Percentiles rank a stretch among this genome's conserved stretches.
These are phyloP conservation scores for Bisporella sp. DNA, from an alignment of 2,329 filamentous ascomycete genomes.

Conservation along the genomic window DNA sequence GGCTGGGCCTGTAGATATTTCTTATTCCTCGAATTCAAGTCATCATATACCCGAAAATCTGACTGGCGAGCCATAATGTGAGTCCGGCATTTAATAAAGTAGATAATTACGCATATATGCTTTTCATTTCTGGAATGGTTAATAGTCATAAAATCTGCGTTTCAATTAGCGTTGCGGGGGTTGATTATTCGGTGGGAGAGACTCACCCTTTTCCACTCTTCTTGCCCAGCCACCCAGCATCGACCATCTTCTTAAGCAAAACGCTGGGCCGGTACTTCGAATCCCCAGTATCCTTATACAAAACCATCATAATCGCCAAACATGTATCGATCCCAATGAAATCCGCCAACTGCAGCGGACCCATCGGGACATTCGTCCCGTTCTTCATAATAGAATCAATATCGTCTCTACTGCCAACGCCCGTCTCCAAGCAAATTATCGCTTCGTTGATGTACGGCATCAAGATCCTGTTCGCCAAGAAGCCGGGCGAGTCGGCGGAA, in stretches of 20 bases:
- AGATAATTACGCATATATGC: too few species aligned
- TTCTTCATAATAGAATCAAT: slow-evolving; percentile 99
- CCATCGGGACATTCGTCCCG: slow-evolving; percentile 97
- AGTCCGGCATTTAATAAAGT: too few species aligned
- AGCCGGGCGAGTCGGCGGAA: slow-evolving; percentile 85
- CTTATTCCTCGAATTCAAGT: background rate
- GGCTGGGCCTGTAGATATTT: slow-evolving; percentile 16
- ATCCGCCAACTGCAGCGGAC: slow-evolving; percentile 84
- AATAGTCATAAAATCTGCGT: slow-evolving; percentile 27
- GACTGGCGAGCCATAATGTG: too few species aligned
- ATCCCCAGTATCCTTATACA: slow-evolving; percentile 87
- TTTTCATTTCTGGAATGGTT: background rate
- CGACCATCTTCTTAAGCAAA: slow-evolving; percentile 88
- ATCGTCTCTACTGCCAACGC: slow-evolving; percentile 79
- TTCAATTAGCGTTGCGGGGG: slow-evolving; percentile 10
- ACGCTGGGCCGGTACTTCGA: slow-evolving; percentile 92
- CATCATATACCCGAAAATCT: too few species aligned
- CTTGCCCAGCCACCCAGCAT: slow-evolving; percentile 96
- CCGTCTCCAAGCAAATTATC: slow-evolving; percentile 90
- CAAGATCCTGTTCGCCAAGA: slow-evolving; percentile 90
- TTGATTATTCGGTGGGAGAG: background rate
- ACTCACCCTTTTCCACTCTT: slow-evolving; percentile 79
- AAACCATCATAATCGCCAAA: slow-evolving; percentile 91
- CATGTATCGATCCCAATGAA: slow-evolving; percentile 98
- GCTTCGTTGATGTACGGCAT: slow-evolving; percentile 99